Base-by-base conservation (phyloP, 2,329 filamentous ascomycete species). In the Davidsoniella australis region DNA sequence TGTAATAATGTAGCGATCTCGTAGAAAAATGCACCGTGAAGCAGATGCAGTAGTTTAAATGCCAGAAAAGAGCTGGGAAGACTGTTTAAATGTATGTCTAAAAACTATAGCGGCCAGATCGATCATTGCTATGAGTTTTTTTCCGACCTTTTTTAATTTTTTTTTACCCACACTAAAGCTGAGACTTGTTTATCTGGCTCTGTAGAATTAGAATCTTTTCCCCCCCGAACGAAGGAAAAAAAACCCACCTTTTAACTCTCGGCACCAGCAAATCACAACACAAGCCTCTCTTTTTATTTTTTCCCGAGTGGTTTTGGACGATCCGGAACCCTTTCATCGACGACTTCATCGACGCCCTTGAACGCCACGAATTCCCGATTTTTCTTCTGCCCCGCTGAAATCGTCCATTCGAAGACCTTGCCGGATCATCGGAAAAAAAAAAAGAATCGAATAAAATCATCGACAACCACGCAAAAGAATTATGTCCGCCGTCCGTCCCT, bases 401-500 rank as follows among this genome's bases (percentile, higher is more conserved):
- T 7, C 10, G 18, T 26, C 33, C 8, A 9, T 33, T 39, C 36
- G 45, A 23, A 33, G 33, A 16, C 42, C 12, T 16, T n/a, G 36
- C 12, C 23, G 33, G 38, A 44, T 40, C 10, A 50, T 14, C 41
- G 26, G 38, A 20, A 49, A 49, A 44, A 26, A 10, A 36, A 42
- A 49, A 44, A 33, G 41, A 52, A 24, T 18, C 41, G 8, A 20
- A 44, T 44, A 36, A 46, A 38, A 52, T 33, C 40, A 49, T 9
- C 51, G 44, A 54, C 20, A 23, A 23, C 20, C 20, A 56, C 33
- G 45, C 18, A 51, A 33, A 9, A 12, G 12, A 9, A 33, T 33
- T 9, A 60, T 61, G 57, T 59, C 57, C 57, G 54, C 60, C 59
- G 56, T 53, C 33, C 51, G 51, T 17, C 51, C 59, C 59, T 51